A percentile compares a stretch with the other conserved stretches of the same genome.
Evolutionary conservation across 2,329 filamentous ascomycete genomes (phyloP).

Genomic region (Fusarium duplospermum): DNA sequence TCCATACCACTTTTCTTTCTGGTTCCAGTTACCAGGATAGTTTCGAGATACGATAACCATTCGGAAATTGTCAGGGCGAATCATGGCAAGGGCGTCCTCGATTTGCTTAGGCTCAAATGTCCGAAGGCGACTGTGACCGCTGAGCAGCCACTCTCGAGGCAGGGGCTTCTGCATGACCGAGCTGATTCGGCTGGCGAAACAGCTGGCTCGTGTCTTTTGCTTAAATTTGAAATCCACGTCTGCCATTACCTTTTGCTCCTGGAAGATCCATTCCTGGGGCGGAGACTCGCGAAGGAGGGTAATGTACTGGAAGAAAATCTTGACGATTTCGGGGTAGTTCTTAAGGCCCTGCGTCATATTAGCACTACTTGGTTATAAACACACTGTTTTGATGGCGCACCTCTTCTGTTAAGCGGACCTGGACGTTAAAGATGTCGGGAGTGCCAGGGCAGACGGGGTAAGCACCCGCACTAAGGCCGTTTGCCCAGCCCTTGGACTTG

Average conservation of each 20-base stretch:
- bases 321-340: slow-evolving; percentile 84
- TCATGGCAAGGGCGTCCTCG: slow-evolving; percentile 75
- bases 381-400: slow-evolving; percentile 52
- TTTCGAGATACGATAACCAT: slow-evolving; percentile 86
- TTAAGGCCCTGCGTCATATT: slow-evolving; percentile 67
- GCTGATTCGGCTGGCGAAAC: slow-evolving; percentile 87
- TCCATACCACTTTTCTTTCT: slow-evolving; percentile 97
- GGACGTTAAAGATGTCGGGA: slow-evolving; percentile 82
- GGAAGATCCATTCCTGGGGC: slow-evolving; percentile 92
- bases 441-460: slow-evolving; percentile 81
- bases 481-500: slow-evolving; percentile 91
- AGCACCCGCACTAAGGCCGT: slow-evolving; percentile 81
- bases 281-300: slow-evolving; percentile 82
- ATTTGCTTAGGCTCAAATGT: slow-evolving; percentile 86
- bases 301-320: slow-evolving; percentile 88
- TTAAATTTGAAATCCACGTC: slow-evolving; percentile 96
- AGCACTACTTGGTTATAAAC: not conserved
- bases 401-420: slow-evolving; percentile 84
- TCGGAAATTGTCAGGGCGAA: slow-evolving; percentile 90
- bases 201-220: slow-evolving; percentile 89
- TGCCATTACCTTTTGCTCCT: slow-evolving; percentile 89
- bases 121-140: slow-evolving; percentile 79
- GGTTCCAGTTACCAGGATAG: slow-evolving; percentile 84
- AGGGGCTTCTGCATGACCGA: slow-evolving; percentile 92
- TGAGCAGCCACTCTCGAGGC: slow-evolving; percentile 88